A percentile compares a stretch with the other conserved stretches of the same genome.
These are phyloP conservation scores for Flammula alnicola DNA, from an alignment of 1,284 basidiomycete species.

Conservation along the genomic window DNA sequence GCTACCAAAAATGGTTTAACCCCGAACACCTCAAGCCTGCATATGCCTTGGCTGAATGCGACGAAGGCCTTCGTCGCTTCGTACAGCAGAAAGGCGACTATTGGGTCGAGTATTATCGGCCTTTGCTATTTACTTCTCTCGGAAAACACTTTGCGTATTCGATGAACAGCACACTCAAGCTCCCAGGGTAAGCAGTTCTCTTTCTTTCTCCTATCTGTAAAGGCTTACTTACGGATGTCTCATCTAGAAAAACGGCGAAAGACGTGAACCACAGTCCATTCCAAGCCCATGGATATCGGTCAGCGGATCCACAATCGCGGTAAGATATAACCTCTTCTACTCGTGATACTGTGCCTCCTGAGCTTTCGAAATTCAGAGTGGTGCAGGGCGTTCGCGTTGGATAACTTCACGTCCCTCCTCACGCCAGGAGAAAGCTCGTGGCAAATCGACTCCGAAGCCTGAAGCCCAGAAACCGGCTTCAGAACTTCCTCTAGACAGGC, in stretches of 20 bases:
- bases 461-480: conserved; percentile 35
- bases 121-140: conserved; percentile 79
- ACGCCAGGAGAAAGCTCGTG: conserved; percentile 44
- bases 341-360: too few relatives aligned
- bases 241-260: conserved; percentile 64
- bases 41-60: conserved; percentile 62
- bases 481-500: conserved; percentile 47
- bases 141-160: conserved; percentile 86
- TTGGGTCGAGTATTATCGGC: conserved; percentile 92
- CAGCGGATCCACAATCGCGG: conserved; percentile 47
- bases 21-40: conserved; percentile 68
- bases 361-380: conserved; percentile 55
- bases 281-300: conserved; percentile 53
- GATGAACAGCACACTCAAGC: conserved; percentile 85
- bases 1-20: conserved; percentile 85
- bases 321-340: too few relatives aligned
- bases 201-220: neutral
- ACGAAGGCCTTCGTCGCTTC: conserved; percentile 58
- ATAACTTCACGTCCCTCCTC: conserved; percentile 57
- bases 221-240: conserved; percentile 9
- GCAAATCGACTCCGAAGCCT: conserved; percentile 36
- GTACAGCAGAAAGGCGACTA: conserved; percentile 70
- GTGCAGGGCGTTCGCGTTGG: conserved; percentile 77
- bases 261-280: conserved; percentile 78
- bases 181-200: conserved; percentile 64